Base-by-base conservation (phyloP, 2,329 filamentous ascomycete species). In the Leptographium lundbergii region DNA sequence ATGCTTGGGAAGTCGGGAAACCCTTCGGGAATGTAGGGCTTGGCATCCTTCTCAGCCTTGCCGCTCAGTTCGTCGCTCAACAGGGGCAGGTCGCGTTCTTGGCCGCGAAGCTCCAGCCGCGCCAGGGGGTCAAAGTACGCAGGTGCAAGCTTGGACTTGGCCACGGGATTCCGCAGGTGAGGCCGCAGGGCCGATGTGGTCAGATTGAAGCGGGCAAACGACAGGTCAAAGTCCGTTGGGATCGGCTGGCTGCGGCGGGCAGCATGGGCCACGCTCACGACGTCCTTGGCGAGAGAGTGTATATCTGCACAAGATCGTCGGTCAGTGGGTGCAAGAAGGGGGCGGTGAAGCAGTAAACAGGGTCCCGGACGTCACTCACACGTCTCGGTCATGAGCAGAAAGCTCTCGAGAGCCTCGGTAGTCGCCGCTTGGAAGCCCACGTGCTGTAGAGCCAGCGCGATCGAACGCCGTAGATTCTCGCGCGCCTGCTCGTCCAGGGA, bases 1-100 rank as follows among this genome's bases (percentile, higher is more conserved):
- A 79, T 80, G 67, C 81, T 84, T 0, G 83, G 83, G 61, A 86
- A 86, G 11, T 78, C 74, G 0, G 83, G 83, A 57, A 86, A 84
- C 0, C 75, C 75, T 42, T 71, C 69, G 0, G 83, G 83, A 13
- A 86, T 84, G 68, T 82, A 84, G 27, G 68, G 59, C 65, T 79
- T 80, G 14, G 73, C 68, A 10, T 78, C 74, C 65, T 83, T 84
- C 63, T 86, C 82, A 1, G 72, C 65, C 59, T 76, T 74, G 45
- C 83, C 83, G 60, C 81, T 84, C 2, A 86, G 72, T 58, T 85
- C 81, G 5, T 74, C 69, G 27, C 79, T 77, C 19, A 80, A 72
- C 10, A 77, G 72, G 0, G 75, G 77, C 17, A 77, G 69, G 4
- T 71, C 67, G 29, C 73, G 59, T 5, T 60, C 53, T 39, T 72